Conservation (phyloP, 805 yeast genomes). For the Starmerella etchellsii region DNA sequence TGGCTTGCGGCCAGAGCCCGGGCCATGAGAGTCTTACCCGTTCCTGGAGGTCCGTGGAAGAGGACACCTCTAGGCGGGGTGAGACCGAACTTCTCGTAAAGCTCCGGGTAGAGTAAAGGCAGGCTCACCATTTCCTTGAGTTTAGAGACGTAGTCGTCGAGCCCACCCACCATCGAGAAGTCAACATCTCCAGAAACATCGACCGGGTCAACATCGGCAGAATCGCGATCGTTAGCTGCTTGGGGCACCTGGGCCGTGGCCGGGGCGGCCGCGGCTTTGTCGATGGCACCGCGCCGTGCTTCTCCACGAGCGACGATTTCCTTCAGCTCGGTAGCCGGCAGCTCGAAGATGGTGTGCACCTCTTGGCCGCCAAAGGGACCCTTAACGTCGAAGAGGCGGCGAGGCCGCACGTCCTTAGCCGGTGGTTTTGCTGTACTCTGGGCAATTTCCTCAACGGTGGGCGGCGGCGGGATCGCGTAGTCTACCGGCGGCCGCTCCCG, state of each 20-base stretch:
- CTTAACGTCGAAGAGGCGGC: conserved; percentile 78
- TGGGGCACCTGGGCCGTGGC: conserved; percentile 33
- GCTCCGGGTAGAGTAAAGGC: conserved; percentile 85
- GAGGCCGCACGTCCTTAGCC: conserved; percentile 24
- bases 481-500: conserved; percentile 21
- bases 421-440: not conserved
- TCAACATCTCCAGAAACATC: conserved; percentile 82
- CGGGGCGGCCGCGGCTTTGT: not conserved
- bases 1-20: conserved; percentile 91
- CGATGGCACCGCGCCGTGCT: conserved; percentile 20
- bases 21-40: conserved; percentile 97
- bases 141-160: conserved; percentile 80
- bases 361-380: conserved; percentile 99
- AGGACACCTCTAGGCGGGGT: conserved; percentile 96
- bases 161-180: conserved; percentile 78
- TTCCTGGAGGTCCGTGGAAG: conserved; percentile 98
- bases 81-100: conserved; percentile 75
- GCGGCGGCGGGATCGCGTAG: conserved; percentile 22
- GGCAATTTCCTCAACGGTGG: conserved; percentile 20
- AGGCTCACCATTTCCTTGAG: conserved; percentile 93
- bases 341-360: conserved; percentile 56
- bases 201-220: conserved; percentile 52
- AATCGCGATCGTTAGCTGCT: conserved; percentile 30
- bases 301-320: not conserved
- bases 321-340: conserved; percentile 12